A percentile compares a stretch with the other conserved stretches of the same genome.
phyloP scores from a whole-genome alignment of 2,329 filamentous ascomycete species.

The Colletotrichum nymphaeae region DNA sequence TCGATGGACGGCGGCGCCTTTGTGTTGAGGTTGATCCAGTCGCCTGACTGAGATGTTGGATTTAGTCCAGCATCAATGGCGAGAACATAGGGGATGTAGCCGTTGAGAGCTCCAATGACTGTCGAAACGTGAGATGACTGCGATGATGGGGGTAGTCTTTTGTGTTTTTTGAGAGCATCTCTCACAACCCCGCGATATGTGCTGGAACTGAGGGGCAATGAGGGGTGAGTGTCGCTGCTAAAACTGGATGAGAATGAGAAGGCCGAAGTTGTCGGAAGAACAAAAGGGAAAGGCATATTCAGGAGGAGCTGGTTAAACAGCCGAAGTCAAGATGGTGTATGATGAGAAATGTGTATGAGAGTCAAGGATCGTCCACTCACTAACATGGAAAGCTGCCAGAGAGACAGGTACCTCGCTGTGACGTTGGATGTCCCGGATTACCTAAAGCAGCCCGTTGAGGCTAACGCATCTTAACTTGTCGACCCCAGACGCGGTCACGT shows the following conservation, averaged over 20 bases:
- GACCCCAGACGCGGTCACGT: constrained; percentile 31
- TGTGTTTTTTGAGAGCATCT: constrained; percentile 88
- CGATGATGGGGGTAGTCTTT: constrained; percentile 79
- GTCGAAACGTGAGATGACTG: constrained; percentile 77
- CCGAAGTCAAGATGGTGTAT: background rate
- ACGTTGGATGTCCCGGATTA: constrained; percentile 27
- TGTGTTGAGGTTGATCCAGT: constrained; percentile 76
- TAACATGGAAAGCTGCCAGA: constrained; percentile 29
- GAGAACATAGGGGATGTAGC: constrained; percentile 87
- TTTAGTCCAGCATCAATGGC: constrained; percentile 80
- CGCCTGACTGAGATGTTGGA: constrained; percentile 61
- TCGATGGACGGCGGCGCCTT: constrained; percentile 72
- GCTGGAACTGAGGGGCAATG: constrained; percentile 83
- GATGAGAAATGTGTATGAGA: background rate
- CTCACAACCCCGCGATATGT: constrained; percentile 86
- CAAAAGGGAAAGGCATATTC: constrained; percentile 89
- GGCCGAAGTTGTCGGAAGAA: constrained; percentile 88
- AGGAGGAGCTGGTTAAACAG: background rate
- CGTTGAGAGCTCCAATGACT: constrained; percentile 75
- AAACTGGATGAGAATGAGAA: constrained; percentile 85
- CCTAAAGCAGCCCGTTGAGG: constrained; percentile 13
- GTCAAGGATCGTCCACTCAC: constrained; percentile 3
- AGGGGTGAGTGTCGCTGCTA: constrained; percentile 86
- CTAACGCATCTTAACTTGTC: background rate
- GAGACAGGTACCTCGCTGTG: constrained; percentile 15